Conservation (phyloP, 352 stramenopile species). For the Phytopythium litorale region DNA sequence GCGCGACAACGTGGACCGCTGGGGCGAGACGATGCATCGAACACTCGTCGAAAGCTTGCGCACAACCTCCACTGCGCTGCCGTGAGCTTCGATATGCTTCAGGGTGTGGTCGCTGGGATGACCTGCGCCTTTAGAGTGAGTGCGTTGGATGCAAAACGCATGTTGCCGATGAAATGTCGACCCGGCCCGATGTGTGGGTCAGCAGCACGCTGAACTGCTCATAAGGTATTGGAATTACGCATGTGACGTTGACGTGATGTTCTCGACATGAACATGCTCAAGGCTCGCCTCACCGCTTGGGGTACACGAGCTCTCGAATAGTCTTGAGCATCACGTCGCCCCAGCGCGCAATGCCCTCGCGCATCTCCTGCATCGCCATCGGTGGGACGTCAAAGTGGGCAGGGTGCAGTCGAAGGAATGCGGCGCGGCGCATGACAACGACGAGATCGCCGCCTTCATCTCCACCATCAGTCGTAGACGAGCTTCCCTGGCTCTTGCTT, state of each 20-base stretch:
- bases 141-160: no score
- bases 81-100: not conserved
- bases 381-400: constrained; percentile 17
- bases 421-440: constrained; percentile 21
- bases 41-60: constrained; percentile 2
- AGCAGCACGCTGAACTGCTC: no score
- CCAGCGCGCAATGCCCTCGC: constrained; percentile 23
- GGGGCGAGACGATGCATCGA: constrained; percentile 19
- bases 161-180: no score
- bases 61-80: not conserved
- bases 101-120: no score
- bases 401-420: constrained; percentile 23
- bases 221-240: no score
- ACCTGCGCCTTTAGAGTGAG: no score
- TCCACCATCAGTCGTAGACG: not conserved
- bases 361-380: constrained; percentile 21
- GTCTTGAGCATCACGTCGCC: constrained; percentile 34
- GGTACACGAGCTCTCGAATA: constrained; percentile 23
- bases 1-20: constrained; percentile 29
- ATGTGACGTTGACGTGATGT: no score
- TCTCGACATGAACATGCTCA: no score
- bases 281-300: constrained; percentile 1
- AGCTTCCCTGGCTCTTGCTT: not conserved
- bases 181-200: no score
- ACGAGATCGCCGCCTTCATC: constrained; percentile 22